Percentiles rank a stretch among this genome's conserved stretches.
Conservation (phyloP, 2,329 filamentous ascomycete genomes). For the Tolypocladium tropicale region DNA sequence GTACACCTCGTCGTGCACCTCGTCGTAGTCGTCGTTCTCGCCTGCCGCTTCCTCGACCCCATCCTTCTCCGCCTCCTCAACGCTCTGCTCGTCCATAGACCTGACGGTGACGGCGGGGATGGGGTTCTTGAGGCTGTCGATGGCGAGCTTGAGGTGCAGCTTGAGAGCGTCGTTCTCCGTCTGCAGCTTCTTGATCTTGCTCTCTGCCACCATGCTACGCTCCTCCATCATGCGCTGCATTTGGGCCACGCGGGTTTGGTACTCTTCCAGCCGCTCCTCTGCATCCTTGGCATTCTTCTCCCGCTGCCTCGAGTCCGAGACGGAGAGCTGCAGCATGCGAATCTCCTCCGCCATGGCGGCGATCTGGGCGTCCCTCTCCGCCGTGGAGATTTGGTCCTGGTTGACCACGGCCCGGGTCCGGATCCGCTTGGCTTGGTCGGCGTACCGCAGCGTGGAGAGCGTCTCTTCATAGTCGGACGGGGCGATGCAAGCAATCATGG, state of each 20-base stretch:
- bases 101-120: slow-evolving; percentile 53
- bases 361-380: slow-evolving; percentile 91
- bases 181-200: slow-evolving; percentile 83
- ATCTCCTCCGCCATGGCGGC: slow-evolving; percentile 93
- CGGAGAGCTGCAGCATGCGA: slow-evolving; percentile 67
- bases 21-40: slow-evolving; percentile 48
- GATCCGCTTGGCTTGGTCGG: slow-evolving; percentile 95
- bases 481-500: slow-evolving; percentile 97
- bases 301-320: slow-evolving; percentile 52
- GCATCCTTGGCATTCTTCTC: slow-evolving; percentile 71
- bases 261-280: slow-evolving; percentile 83
- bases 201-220: slow-evolving; percentile 77
- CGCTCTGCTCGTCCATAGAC: slow-evolving; percentile 10
- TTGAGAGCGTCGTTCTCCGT: slow-evolving; percentile 85
- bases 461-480: slow-evolving; percentile 97
- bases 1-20: slow-evolving; percentile 44
- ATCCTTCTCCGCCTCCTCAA: slow-evolving; percentile 23
- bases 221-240: slow-evolving; percentile 98
- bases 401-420: slow-evolving; percentile 91
- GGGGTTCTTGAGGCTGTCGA: slow-evolving; percentile 82
- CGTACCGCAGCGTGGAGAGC: slow-evolving; percentile 88
- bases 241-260: slow-evolving; percentile 77
- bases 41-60: slow-evolving; percentile 21
- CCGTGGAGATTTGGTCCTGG: slow-evolving; percentile 85
- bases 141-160: slow-evolving; percentile 76